These are phyloP conservation scores for Cytospora piceae DNA, from an alignment of 2,329 filamentous ascomycete species.

Conservation along the genomic window DNA sequence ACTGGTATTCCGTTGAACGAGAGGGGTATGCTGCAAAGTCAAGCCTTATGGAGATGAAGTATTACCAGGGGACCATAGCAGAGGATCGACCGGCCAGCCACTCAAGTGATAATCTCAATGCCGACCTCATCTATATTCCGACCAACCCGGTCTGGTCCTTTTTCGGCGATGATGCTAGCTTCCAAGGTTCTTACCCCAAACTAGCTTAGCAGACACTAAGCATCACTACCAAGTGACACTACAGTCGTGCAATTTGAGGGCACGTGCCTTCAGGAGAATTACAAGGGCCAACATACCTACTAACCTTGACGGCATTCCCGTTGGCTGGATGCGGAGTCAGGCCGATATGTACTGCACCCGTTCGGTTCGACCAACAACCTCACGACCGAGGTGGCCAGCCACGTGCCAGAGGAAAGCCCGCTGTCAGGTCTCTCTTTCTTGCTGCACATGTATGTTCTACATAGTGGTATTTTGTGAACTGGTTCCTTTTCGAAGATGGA, in stretches of 20 bases:
- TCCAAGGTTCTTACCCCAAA: not conserved
- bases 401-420: not conserved
- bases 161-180: not conserved
- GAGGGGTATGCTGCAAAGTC: not conserved
- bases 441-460: not conserved
- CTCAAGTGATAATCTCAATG: not conserved
- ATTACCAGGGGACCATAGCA: not conserved
- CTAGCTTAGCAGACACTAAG: not conserved
- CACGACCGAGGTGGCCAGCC: not conserved
- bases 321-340: not conserved
- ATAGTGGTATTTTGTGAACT: not conserved
- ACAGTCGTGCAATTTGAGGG: not conserved
- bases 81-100: not conserved
- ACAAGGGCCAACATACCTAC: not conserved
- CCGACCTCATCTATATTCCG: not conserved
- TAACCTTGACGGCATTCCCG: not conserved
- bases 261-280: not conserved
- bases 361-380: not conserved
- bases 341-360: not conserved
- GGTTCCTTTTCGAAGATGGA: not conserved
- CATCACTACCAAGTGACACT: not conserved
- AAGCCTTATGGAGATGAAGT: not conserved
- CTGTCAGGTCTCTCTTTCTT: not conserved
- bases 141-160: not conserved
- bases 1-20: not conserved